Percentiles rank a stretch among this genome's conserved stretches.
Evolutionary conservation across 2,329 filamentous ascomycete species (phyloP).

Genomic region (Ceratocystis huliohia): DNA sequence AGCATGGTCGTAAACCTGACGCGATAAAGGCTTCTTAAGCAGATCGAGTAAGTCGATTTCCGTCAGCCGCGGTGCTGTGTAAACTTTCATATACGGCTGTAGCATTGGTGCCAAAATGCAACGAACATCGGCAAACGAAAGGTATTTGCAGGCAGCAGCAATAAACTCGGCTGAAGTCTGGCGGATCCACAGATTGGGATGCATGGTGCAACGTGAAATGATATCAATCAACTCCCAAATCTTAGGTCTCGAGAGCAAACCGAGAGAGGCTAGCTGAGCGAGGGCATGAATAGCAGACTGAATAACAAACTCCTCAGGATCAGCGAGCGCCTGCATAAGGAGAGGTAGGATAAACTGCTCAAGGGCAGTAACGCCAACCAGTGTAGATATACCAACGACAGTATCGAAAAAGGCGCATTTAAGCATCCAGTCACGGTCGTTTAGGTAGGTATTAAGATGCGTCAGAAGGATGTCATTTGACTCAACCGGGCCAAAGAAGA

Average conservation of each 20-base stretch:
- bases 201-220: conserved; percentile 73
- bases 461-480: conserved; percentile 93
- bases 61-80: conserved; percentile 51
- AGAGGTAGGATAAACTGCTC: conserved; percentile 93
- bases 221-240: conserved; percentile 81
- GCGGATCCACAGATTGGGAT: conserved; percentile 90
- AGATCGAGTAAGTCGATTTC: conserved; percentile 67
- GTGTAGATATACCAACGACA: conserved; percentile 82
- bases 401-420: conserved; percentile 96
- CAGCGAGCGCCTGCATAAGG: conserved; percentile 88
- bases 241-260: conserved; percentile 70
- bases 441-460: conserved; percentile 92
- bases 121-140: conserved; percentile 67
- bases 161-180: conserved; percentile 81
- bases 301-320: conserved; percentile 86
- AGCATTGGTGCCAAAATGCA: conserved; percentile 75
- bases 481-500: conserved; percentile 86
- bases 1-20: conserved; percentile 72
- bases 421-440: conserved; percentile 90
- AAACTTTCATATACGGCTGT: conserved; percentile 66
- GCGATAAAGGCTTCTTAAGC: conserved; percentile 67
- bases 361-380: conserved; percentile 74
- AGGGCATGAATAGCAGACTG: conserved; percentile 81
- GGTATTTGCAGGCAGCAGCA: conserved; percentile 58
- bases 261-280: conserved; percentile 75